Base-by-base conservation (phyloP, 2,329 filamentous ascomycete genomes). In the Parastagonospora nodorum region DNA sequence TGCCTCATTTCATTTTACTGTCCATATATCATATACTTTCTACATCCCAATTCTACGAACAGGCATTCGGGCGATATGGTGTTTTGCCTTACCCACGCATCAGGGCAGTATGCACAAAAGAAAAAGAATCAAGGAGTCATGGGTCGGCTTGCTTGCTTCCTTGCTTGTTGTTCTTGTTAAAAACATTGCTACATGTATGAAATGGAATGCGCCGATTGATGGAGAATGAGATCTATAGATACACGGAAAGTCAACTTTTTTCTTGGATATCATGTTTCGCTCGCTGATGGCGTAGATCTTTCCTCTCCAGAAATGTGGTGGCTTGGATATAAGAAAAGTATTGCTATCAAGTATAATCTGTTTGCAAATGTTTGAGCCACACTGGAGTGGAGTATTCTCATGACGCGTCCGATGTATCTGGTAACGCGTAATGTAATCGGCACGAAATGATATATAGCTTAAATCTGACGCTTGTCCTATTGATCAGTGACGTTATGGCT, bases 11-110 rank as follows among this genome's bases (percentile, higher is more conserved):
- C 55, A 58, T 59, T 63, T 51, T 61, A 61, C 51, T 64, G 60
- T 63, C 54, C 54, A 65, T 65, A 65, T 65, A 64, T 51, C 47
- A 63, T 65, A 60, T 15, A n/a, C 30, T 33, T 32, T 10, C 28
- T 42, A 16, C 16, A 32, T 42, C 28, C 8, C 39, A 42, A 11
- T 30, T 24, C 33, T 33, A 30, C 29, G 30, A 35, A 32, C 29
- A 32, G 40, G 40, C 30, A 32, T 42, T 19, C 19, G 19, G 40
- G 40, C 40, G 40, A 42, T 32, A 32, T 9, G 30, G 29, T 33
- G 29, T 31, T 42, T 10, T 42, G 9, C 30, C 30, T n/a, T 39
- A 3, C 19, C 19, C 19, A 24, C 19, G 44, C 44, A 46, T 46
- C 36, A 27, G 44, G 19, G 44, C 16, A 39, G 27, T 12, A 24